phyloP scores from a whole-genome alignment of 1,284 basidiomycete species.

The Pterulicium gracile region DNA sequence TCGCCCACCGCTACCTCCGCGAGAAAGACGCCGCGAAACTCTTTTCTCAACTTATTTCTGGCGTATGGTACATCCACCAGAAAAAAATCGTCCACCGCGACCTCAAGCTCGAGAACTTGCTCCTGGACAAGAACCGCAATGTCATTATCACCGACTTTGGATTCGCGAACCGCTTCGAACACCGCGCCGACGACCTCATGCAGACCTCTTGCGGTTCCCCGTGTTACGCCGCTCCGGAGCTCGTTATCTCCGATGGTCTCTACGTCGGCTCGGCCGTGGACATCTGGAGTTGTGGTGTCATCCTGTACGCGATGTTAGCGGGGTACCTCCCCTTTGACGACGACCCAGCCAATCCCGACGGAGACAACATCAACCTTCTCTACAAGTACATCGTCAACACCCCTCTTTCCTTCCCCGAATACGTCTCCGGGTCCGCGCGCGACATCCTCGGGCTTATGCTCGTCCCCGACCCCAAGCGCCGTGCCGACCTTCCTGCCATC shows the following conservation, averaged over 20 bases:
- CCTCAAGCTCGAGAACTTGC: conserved; percentile 96
- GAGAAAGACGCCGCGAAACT: conserved; percentile 94
- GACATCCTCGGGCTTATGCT: conserved; percentile 52
- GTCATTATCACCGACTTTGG: conserved; percentile 99
- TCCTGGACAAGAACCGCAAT: conserved; percentile 95
- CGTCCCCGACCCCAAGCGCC: conserved; percentile 62
- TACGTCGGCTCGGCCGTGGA: conserved; percentile 99
- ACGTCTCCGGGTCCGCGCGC: conserved; percentile 74
- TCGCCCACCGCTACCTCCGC: conserved; percentile 94
- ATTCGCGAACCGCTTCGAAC: conserved; percentile 96
- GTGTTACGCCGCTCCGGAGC: conserved; percentile 97
- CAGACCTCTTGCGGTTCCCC: conserved; percentile 96
- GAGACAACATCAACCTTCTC: conserved; percentile 98
- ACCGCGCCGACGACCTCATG: conserved; percentile 90
- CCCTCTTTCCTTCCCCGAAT: conserved; percentile 88
- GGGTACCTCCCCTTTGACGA: conserved; percentile 99
- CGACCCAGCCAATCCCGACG: conserved; percentile 97
- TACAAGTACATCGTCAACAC: conserved; percentile 99
- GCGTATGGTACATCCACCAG: conserved; percentile 97
- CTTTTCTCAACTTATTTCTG: conserved; percentile 97
- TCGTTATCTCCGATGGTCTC: conserved; percentile 97
- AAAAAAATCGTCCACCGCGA: conserved; percentile 99
- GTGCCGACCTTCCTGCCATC: conserved; percentile 55
- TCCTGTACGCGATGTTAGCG: conserved; percentile 98
- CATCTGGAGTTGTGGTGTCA: conserved; percentile 99